A percentile compares a stretch with the other conserved stretches of the same genome.
Evolutionary conservation across 345 rosid genomes (phyloP).

Genomic region (Linum usitatissimum): DNA sequence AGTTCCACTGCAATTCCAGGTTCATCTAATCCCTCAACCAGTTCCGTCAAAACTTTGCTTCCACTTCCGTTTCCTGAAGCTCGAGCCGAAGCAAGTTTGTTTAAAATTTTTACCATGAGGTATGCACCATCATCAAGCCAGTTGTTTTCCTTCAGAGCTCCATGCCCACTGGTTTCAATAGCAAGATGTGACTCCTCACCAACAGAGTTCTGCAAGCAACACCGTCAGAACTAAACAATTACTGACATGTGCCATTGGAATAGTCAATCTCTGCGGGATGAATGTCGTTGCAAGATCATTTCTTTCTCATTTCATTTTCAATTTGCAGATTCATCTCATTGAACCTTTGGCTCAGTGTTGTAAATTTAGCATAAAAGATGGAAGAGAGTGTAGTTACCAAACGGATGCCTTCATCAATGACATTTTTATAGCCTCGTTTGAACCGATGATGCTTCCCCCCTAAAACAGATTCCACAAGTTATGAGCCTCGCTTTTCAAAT

Average conservation of each 20-base stretch:
- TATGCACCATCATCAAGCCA: slow-evolving; percentile 99
- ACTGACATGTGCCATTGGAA: no score
- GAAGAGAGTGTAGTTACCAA: slow-evolving; percentile 46
- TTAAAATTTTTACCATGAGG: slow-evolving; percentile 91
- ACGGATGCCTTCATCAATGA: slow-evolving; percentile 88
- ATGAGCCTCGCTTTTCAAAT: slow-evolving; percentile 3
- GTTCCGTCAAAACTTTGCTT: slow-evolving; percentile 79
- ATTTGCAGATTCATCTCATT: no score
- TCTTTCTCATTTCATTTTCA: no score
- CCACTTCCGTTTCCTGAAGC: slow-evolving; percentile 58
- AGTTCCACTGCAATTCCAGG: slow-evolving; percentile 66
- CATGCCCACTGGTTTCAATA: slow-evolving; percentile 97
- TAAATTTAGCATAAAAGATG: neutral
- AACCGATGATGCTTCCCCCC: slow-evolving; percentile 95
- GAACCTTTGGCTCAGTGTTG: neutral
- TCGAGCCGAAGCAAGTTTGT: slow-evolving; percentile 87
- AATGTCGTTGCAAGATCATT: no score
- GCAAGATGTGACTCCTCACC: slow-evolving; percentile 95
- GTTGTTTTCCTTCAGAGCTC: slow-evolving; percentile 90
- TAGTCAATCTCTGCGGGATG: no score
- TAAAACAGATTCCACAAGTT: slow-evolving; percentile 19
- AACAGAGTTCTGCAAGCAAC: slow-evolving; percentile 50
- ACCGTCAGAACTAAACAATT: no score
- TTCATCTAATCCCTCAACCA: slow-evolving; percentile 73
- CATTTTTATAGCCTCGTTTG: slow-evolving; percentile 96